These are phyloP conservation scores for Gentiana dahurica DNA, from an alignment of 257 asterid genomes.

Conservation along the genomic window DNA sequence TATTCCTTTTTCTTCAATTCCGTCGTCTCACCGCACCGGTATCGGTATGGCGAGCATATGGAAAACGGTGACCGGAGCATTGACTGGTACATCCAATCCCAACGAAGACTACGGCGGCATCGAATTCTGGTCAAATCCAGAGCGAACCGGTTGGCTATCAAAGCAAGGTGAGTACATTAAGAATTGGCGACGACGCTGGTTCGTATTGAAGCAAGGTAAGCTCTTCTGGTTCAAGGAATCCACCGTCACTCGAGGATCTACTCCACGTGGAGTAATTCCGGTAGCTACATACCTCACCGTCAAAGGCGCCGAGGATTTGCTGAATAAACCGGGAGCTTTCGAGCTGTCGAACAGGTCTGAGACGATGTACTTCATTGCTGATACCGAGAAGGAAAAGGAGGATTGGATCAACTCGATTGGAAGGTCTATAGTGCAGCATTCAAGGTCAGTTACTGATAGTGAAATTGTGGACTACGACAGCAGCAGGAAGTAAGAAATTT, in stretches of 20 bases:
- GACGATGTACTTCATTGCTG: slow-evolving; percentile 89
- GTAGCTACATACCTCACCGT: slow-evolving; percentile 75
- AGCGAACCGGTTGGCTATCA: slow-evolving; percentile 79
- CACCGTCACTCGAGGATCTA: slow-evolving; percentile 49
- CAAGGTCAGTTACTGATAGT: slow-evolving; percentile 72
- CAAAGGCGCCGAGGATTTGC: slow-evolving; percentile 91
- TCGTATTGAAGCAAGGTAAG: slow-evolving; percentile 80
- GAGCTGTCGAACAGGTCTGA: slow-evolving; percentile 68
- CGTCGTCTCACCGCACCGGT: not conserved
- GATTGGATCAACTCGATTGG: slow-evolving; percentile 96
- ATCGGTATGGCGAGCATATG: slow-evolving; percentile 52
- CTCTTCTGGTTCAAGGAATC: slow-evolving; percentile 97
- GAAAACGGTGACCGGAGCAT: slow-evolving; percentile 49
- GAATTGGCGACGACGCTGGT: slow-evolving; percentile 99
- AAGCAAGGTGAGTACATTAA: slow-evolving; percentile 97
- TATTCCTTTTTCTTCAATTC: not conserved
- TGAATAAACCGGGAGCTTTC: slow-evolving; percentile 70
- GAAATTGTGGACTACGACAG: slow-evolving; percentile 78
- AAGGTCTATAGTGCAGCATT: slow-evolving; percentile 76
- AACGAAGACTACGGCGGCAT: slow-evolving; percentile 63
- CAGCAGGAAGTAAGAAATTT: slow-evolving; percentile 20
- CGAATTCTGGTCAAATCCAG: slow-evolving; percentile 78
- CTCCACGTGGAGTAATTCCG: slow-evolving; percentile 78
- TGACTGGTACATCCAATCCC: slow-evolving; percentile 42
- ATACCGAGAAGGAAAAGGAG: slow-evolving; percentile 85